Evolutionary conservation across 352 stramenopile genomes (phyloP).

Genomic region (Phytophthora kernoviae): DNA sequence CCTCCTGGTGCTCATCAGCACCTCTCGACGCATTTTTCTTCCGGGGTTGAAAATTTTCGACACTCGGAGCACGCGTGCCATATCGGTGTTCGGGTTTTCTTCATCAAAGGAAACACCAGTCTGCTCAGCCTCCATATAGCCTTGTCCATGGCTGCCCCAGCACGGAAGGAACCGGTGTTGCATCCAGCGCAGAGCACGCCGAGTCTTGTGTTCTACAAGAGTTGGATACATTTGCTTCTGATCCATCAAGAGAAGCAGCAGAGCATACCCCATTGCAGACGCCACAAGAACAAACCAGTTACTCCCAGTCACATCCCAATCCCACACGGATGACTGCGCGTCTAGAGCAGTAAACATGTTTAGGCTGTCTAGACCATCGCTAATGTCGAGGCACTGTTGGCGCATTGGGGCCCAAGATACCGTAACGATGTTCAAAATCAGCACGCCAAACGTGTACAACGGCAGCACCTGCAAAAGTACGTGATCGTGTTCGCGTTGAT

Average conservation of each 20-base stretch:
- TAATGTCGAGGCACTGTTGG: slow-evolving; percentile 41
- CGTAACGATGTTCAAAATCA: slow-evolving; percentile 57
- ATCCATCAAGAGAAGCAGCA: slow-evolving; percentile 65
- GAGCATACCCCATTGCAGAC: slow-evolving; percentile 52
- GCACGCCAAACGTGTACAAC: slow-evolving; percentile 60
- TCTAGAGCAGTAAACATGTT: slow-evolving; percentile 30
- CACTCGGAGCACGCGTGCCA: slow-evolving; percentile 55
- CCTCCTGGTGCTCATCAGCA: slow-evolving; percentile 6
- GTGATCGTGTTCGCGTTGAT: slow-evolving; percentile 41
- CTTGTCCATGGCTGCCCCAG: slow-evolving; percentile 18
- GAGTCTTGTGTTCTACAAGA: slow-evolving; percentile 43
- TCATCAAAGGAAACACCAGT: slow-evolving; percentile 22
- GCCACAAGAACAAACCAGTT: slow-evolving; percentile 43
- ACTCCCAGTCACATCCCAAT: slow-evolving; percentile 57
- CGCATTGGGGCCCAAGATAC: slow-evolving; percentile 49
- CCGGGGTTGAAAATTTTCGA: slow-evolving; percentile 69
- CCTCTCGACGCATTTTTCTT: slow-evolving; percentile 3
- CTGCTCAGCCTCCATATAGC: slow-evolving; percentile 36
- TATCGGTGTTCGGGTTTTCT: slow-evolving; percentile 33
- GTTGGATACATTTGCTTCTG: slow-evolving; percentile 77
- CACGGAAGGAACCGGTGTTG: slow-evolving; percentile 16
- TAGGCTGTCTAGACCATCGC: slow-evolving; percentile 8
- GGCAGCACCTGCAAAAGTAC: slow-evolving; percentile 64
- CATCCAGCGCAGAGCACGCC: slow-evolving; percentile 23
- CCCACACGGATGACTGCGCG: slow-evolving; percentile 38